Base-by-base conservation (phyloP, 371 early-diverging fungal genomes). In the Mucor sp. region DNA sequence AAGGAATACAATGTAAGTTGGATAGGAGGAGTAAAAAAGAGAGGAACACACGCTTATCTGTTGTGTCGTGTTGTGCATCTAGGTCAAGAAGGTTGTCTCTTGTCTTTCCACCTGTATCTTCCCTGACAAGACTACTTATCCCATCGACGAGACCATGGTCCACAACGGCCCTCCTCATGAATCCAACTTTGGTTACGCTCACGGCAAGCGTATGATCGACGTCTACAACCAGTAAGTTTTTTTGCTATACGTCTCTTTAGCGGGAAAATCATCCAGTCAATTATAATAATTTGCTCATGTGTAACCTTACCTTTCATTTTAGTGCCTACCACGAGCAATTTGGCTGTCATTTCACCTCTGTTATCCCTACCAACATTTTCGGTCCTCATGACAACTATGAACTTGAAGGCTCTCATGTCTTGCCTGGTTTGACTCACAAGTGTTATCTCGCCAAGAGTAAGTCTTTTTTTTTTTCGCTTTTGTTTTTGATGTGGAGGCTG, bases 41-140 rank as follows among this genome's bases (percentile, higher is more conserved):
- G 44, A 12, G 63, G 63, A 9, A 30, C 15, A n/a, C 28, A 14
- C n/a, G 27, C n/a, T 27, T 63, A 39, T 58, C 14, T 4, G 21
- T 6, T 12, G 32, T 7, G 3, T 32, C 6, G 30, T 30, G 30
- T 30, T 30, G 8, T 23, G 3, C 44, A 19, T 30, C 43, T 61
- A 90, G 90, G 90, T 92, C 74, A 75, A 90, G 81, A 95, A 93
- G 80, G 90, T 93, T 47, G 92, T 95, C 48, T 93, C 93, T 6
- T 95, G 95, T 77, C 85, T 95, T 65, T 92, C 92, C 17, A 95
- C 95, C 23, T 95, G 95, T 80, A 89, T 95, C 57, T 93, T 95
- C 83, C 95, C 95, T 39, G 93, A 93, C 76, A 90, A 93, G 74
- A 93, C 93, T 27, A 81, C 87, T 14, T 95, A 95, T 74, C 95